These are phyloP conservation scores for Tetracladium marchalianum DNA, from an alignment of 495 filamentous ascomycete species.

Conservation along the genomic window DNA sequence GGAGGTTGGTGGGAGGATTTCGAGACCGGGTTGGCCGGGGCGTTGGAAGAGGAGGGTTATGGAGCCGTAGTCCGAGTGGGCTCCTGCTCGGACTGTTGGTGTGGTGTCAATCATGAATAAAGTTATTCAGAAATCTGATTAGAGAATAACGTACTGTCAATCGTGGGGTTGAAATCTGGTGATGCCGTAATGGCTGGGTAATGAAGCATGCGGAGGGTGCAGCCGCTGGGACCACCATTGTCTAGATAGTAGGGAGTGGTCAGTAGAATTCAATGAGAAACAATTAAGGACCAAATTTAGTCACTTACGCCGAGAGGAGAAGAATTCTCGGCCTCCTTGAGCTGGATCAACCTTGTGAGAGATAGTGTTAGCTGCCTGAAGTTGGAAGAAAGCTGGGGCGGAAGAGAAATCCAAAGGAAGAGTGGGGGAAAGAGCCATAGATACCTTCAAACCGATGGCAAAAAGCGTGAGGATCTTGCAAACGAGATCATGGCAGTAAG, in stretches of 20 bases:
- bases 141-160: constrained; percentile 5
- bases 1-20: constrained; percentile 53
- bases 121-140: no score
- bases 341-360: constrained; percentile 24
- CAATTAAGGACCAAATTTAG: no score
- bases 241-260: constrained; percentile 12
- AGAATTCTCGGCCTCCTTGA: constrained; percentile 52
- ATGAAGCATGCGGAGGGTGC: constrained; percentile 73
- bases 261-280: no score
- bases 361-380: background rate
- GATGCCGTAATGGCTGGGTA: constrained; percentile 48
- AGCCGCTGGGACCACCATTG: constrained; percentile 51
- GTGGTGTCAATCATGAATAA: constrained; percentile 26
- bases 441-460: constrained; percentile 54
- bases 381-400: background rate
- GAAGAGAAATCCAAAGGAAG: background rate
- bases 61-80: constrained; percentile 82
- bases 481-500: constrained; percentile 64
- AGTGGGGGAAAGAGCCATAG: constrained; percentile 9
- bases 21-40: constrained; percentile 72
- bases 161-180: constrained; percentile 34
- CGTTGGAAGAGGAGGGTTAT: constrained; percentile 85
- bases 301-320: constrained; percentile 47
- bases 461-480: constrained; percentile 63
- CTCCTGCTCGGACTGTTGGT: constrained; percentile 56